Base-by-base conservation (phyloP, 208 protist genomes). In the Leishmania aethiopica region DNA sequence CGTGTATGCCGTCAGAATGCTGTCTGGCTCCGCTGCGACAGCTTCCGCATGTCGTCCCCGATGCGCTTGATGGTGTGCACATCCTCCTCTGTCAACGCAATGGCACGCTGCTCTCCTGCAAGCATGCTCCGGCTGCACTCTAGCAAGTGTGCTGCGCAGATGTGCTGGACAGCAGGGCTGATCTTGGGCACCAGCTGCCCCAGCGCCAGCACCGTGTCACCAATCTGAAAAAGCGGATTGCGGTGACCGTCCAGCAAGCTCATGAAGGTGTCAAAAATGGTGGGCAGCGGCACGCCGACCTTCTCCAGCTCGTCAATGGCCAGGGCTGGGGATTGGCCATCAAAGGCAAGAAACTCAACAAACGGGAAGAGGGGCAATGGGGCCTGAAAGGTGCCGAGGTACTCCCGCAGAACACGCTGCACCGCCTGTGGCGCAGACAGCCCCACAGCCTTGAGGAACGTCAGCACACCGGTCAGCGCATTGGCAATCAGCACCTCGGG, bases 321-420 rank as follows among this genome's bases (percentile, higher is more conserved):
- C 40, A 83, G 37, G 53, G 55, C 75, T 7, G 88, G 79, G 0
- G 64, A 47, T 57, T 86, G 78, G 35, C 84, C 79, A 53, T 94
- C 81, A 42, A 90, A 91, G 40, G 86, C 86, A 45, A 95, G 82
- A 77, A 95, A 95, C 69, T 90, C 86, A 2, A 96, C 71, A 72
- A 97, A 91, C 13, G 91, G 93, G 32, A 88, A 80, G 53, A 97
- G 75, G 2, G 94, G 93, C 15, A 97, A 74, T 37, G 88, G 81
- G 11, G 87, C 84, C 73, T 91, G 88, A 74, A 96, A 97, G 28
- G 71, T 88, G 45, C 81, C 80, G 11, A 93, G 83, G 74, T 95
- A 93, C 85, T 96, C 92, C 57, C 84, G 74, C 78, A 96, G 78
- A 64, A 96, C 88, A 42, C 89, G 87, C 28, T 79, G 74, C 80